phyloP scores from a whole-genome alignment of 495 filamentous ascomycete genomes.

The Trichoderma parareesei region DNA sequence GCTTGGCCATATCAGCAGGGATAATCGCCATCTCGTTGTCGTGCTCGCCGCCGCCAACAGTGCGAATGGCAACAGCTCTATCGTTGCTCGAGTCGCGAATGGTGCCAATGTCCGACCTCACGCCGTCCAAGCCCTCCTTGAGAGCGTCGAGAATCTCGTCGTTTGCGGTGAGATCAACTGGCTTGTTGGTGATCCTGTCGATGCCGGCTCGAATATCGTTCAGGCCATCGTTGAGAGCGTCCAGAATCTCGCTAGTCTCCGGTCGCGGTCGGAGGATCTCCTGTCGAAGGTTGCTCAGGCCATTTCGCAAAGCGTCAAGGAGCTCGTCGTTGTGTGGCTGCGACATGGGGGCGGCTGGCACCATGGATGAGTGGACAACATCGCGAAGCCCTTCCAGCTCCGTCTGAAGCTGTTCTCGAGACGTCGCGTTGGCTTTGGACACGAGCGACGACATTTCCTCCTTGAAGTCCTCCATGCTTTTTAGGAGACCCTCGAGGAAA shows the following conservation, averaged over 20 bases:
- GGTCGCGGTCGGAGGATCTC: slow-evolving; percentile 51
- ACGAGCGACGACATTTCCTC: slow-evolving; percentile 56
- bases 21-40: slow-evolving; percentile 26
- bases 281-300: slow-evolving; percentile 57
- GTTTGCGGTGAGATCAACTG: slow-evolving; percentile 67
- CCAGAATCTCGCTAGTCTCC: slow-evolving; percentile 65
- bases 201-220: slow-evolving; percentile 64
- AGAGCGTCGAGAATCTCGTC: slow-evolving; percentile 82
- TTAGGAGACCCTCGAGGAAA: slow-evolving; percentile 64
- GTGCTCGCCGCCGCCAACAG: slow-evolving; percentile 28
- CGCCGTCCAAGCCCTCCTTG: slow-evolving; percentile 62
- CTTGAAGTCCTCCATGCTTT: slow-evolving; percentile 63
- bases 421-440: slow-evolving; percentile 32
- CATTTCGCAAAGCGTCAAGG: slow-evolving; percentile 61
- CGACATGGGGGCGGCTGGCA: slow-evolving; percentile 41
- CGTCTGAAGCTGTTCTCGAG: slow-evolving; percentile 61
- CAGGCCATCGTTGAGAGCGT: slow-evolving; percentile 76
- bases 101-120: slow-evolving; percentile 70
- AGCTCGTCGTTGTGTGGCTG: slow-evolving; percentile 47
- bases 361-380: slow-evolving; percentile 58
- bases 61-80: slow-evolving; percentile 48
- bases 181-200: slow-evolving; percentile 70
- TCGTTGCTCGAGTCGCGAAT: slow-evolving; percentile 49
- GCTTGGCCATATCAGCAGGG: slow-evolving; percentile 40
- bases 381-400: slow-evolving; percentile 74